phyloP scores from a whole-genome alignment of 768 basidiomycete genomes.

The Russula sp. region DNA sequence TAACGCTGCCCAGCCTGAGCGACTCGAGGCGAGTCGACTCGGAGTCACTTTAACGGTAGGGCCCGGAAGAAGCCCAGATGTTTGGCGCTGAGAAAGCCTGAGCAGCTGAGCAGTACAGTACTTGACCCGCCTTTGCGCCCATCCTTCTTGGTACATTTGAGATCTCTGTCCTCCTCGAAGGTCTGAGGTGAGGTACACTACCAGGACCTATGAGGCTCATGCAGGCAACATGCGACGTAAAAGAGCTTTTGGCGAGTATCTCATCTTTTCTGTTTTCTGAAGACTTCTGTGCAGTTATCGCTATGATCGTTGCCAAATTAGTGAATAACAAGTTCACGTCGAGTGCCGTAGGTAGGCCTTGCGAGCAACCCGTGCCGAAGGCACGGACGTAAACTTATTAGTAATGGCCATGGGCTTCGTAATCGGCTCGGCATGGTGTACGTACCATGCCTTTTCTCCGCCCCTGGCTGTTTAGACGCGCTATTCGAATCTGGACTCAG shows the following conservation, averaged over 20 bases:
- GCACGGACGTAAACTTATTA: too few relatives aligned
- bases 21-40: background rate
- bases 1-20: background rate
- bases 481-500: background rate
- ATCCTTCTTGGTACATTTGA: background rate
- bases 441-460: background rate
- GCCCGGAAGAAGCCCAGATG: background rate
- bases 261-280: too few relatives aligned
- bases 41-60: too few relatives aligned
- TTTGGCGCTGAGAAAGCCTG: background rate
- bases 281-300: too few relatives aligned
- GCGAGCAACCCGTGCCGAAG: too few relatives aligned
- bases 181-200: too few relatives aligned
- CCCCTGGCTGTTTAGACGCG: too few relatives aligned
- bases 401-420: background rate
- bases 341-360: too few relatives aligned
- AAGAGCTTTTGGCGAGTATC: background rate
- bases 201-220: too few relatives aligned
- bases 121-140: background rate
- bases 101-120: too few relatives aligned
- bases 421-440: constrained; percentile 11
- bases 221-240: background rate
- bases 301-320: background rate
- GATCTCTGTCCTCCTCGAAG: too few relatives aligned
- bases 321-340: background rate